Conservation (phyloP, 257 asterid species). For the Solanum verrucosum region DNA sequence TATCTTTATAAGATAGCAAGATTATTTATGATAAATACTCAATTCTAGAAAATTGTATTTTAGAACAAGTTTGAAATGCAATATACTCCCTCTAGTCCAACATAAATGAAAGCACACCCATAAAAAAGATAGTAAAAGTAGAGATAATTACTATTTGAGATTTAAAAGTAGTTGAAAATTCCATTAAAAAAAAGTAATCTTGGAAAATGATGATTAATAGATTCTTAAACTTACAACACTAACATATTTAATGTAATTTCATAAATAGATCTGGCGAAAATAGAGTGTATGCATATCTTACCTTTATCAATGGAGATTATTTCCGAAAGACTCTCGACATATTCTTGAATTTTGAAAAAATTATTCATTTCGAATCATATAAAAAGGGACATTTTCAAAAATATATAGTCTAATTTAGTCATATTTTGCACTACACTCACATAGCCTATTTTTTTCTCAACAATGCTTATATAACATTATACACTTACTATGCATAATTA, state of each 20-base stretch:
- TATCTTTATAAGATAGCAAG: not conserved
- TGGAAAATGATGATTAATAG: not conserved
- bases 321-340: not conserved
- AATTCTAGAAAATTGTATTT: too few species aligned
- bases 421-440: not conserved
- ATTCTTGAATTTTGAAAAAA: not conserved
- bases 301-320: rapidly evolving
- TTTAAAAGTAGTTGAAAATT: not conserved
- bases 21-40: too few species aligned
- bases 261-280: not conserved
- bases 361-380: not conserved
- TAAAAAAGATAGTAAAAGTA: not conserved
- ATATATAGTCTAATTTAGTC: not conserved
- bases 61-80: not conserved
- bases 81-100: not conserved
- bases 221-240: not conserved
- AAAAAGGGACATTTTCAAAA: not conserved
- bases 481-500: not conserved
- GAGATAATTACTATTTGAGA: not conserved
- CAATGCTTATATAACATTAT: not conserved
- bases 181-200: not conserved
- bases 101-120: not conserved
- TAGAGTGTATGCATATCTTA: not conserved
- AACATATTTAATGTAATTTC: not conserved
- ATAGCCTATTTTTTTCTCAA: not conserved